phyloP scores from a whole-genome alignment of 2,329 filamentous ascomycete genomes.

The Ophiosphaerella korrae region DNA sequence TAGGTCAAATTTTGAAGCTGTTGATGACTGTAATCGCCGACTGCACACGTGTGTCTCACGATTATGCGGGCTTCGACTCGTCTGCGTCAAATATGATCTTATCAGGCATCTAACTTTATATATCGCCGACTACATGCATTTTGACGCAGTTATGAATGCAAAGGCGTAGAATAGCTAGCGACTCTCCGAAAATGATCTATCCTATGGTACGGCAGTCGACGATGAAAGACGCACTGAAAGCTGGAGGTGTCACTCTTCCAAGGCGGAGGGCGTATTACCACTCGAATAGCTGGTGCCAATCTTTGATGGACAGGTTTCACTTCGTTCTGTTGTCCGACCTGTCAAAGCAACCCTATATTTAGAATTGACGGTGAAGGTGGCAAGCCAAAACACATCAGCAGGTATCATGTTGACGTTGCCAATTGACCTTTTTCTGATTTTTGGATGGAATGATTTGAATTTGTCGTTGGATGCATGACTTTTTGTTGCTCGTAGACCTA shows the following conservation, averaged over 20 bases:
- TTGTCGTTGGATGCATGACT: too few species aligned
- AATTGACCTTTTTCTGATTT: background rate
- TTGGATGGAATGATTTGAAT: background rate
- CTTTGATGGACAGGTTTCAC: background rate
- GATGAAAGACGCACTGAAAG: background rate
- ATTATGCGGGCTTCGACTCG: background rate
- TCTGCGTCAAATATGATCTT: background rate
- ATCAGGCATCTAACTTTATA: background rate
- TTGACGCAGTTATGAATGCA: background rate
- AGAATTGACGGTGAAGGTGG: background rate
- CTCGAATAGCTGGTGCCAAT: background rate
- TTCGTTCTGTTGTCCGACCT: background rate
- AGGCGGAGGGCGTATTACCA: background rate
- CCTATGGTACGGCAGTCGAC: background rate
- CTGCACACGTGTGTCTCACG: background rate
- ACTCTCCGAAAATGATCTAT: background rate
- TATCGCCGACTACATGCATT: background rate
- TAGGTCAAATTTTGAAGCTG: background rate
- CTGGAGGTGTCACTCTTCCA: background rate
- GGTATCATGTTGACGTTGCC: too few species aligned
- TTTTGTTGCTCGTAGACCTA: background rate
- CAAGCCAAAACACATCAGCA: too few species aligned
- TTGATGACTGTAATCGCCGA: conserved; percentile 4
- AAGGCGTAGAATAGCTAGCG: background rate
- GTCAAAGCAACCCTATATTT: background rate